These are phyloP conservation scores for Podaxis sp. DNA, from an alignment of 768 basidiomycete species.

Conservation along the genomic window DNA sequence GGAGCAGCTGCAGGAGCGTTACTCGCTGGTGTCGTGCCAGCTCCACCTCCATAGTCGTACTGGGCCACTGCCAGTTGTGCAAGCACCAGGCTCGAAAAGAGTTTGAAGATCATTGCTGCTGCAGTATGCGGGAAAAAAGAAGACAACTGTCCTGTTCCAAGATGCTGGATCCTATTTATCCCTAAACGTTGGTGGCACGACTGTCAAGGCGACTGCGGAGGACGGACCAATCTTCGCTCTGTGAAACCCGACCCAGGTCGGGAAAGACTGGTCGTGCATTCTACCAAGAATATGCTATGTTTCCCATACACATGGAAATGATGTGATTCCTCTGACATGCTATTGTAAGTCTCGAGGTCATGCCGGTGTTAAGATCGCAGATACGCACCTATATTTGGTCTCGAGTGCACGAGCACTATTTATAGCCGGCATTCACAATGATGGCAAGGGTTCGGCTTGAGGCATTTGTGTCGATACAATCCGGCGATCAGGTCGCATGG, in stretches of 20 bases:
- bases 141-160: neutral
- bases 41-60: constrained; percentile 26
- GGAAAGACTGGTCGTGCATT: neutral
- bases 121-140: constrained; percentile 2
- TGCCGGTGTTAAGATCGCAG: neutral
- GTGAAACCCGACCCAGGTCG: neutral
- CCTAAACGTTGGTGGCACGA: neutral
- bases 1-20: constrained; percentile 31
- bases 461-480: neutral
- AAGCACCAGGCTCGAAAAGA: constrained; percentile 1
- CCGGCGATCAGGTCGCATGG: neutral
- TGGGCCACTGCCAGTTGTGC: constrained; percentile 37
- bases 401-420: neutral
- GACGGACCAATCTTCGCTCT: neutral
- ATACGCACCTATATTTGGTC: neutral
- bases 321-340: neutral
- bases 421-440: neutral
- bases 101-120: constrained; percentile 4
- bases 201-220: constrained; percentile 15
- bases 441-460: neutral
- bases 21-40: constrained; percentile 21
- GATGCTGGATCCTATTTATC: constrained; percentile 7
- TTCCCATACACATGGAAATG: constrained; percentile 15
- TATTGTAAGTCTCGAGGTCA: neutral
- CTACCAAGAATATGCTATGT: neutral